Conservation (phyloP, 495 filamentous ascomycete genomes). For the Penicillium robsamsonii region DNA sequence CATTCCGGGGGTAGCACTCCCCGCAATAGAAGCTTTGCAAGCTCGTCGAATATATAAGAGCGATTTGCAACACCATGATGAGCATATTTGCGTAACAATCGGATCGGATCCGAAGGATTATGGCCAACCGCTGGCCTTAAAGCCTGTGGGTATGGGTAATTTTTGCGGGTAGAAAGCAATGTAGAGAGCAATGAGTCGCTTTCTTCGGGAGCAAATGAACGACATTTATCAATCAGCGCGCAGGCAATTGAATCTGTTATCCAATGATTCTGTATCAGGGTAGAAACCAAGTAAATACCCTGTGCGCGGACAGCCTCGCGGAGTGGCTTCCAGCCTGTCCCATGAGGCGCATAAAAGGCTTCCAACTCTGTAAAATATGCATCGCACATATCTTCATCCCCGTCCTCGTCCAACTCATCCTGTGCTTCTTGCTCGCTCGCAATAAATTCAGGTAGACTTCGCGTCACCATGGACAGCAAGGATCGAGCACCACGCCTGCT, state of each 20-base stretch:
- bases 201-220: constrained; percentile 36
- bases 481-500: constrained; percentile 44
- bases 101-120: constrained; percentile 27
- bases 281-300: constrained; percentile 57
- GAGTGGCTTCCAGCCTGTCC: constrained; percentile 63
- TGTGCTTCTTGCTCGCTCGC: constrained; percentile 55
- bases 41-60: constrained; percentile 39
- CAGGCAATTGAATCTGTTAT: constrained; percentile 33
- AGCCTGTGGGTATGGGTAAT: constrained; percentile 31
- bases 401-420: constrained; percentile 47
- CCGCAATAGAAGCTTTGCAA: constrained; percentile 39
- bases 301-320: constrained; percentile 64
- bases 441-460: constrained; percentile 64
- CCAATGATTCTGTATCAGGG: constrained; percentile 52
- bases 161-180: constrained; percentile 28
- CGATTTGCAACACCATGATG: constrained; percentile 19
- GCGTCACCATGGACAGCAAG: constrained; percentile 63
- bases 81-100: constrained; percentile 34
- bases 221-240: constrained; percentile 37
- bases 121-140: constrained; percentile 28
- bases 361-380: constrained; percentile 68
- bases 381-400: constrained; percentile 47
- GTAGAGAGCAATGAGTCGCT: constrained; percentile 37
- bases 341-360: constrained; percentile 48
- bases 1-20: constrained; percentile 45